Evolutionary conservation across 176 grass and related monocot genomes (phyloP), one percentile per base, ranked within the genome.

Genomic region (Guadua angustifolia): DNA sequence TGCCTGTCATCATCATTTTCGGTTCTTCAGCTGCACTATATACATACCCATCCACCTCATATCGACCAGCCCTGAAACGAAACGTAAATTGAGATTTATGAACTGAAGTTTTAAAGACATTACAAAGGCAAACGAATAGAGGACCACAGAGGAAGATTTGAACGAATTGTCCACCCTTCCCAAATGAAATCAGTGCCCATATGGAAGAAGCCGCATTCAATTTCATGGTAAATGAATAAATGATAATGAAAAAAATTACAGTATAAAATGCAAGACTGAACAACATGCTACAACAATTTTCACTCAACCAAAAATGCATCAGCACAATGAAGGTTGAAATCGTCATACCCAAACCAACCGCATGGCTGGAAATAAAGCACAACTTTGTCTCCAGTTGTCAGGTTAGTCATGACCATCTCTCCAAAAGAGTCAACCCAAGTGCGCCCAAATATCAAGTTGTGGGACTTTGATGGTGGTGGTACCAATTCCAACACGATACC

Each of bases 371-470:
- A 99, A 58, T 86, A 94, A 50, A 99, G 71, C 55, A 99, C 88
- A 79, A 88, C 97, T 91, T 96, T 99, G 67, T 99, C 97, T 47
- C 93, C 91, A 17, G 93, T 92, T 71, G 97, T 94, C 70, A 92
- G 79, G 72, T 99, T 96, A 69, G 88, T 92, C 83, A 96, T 57
- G 47, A 99, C 67, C 97, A 99, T 82, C 85, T 96, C 97, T 46
- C 97, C 97, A 85, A 25, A 68, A 52, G 97, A 89, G 49, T 99
- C 97, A 55, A 92, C 60, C 91, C 91, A 99, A 24, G 93, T 99
- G 43, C 97, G 90, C 22, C 97, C 97, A 87, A 99, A 99, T 78
- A 96, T 99, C 40, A 99, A 83, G 77, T 99, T 99, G 86, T 96
- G 92, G 75, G 77, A 93, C 78, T 94, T 96, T 38, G 97, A 91